Evolutionary conservation across 73 alveolate genomes (phyloP), one percentile per base, ranked within the genome.

Genomic region (Paramecium pentaurelia): DNA sequence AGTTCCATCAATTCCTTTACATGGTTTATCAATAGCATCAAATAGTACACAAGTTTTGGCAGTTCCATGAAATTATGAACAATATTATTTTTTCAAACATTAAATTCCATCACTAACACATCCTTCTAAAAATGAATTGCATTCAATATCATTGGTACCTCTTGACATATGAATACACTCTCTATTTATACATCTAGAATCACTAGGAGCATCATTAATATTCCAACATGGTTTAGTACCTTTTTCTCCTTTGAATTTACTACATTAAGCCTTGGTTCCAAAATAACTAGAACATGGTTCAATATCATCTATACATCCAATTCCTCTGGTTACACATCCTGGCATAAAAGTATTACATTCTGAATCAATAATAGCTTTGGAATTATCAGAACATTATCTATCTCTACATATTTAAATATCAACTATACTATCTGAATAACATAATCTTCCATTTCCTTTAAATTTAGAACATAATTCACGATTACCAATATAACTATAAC

Each of bases 321-420:
- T 28, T 11, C 91, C 91, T 14, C 3, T 80, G n/a, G 28, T 80
- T 0, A 80, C 71, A 80, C 91, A 80, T 6, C 87, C 87, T 73
- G 60, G 60, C 34, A 73, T 12, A 40, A 73, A 73, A 0, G 38
- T 36, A 16, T 22, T 47, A 22, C 91, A 80, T 4, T 80, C 49
- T 6, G 7, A 60, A 80, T 80, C 77, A 27, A 36, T 32, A 3
- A 3, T 47, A 25, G 44, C 49, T 45, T 22, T 47, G 6, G 47
- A 3, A 22, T 34, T 44, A 47, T 80, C 91, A n/a, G 75, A 20
- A 80, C 91, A 80, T 47, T 12, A 9, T 4, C 28, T 12, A 25
- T 80, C 71, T 25, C 75, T 80, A 47, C 91, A 80, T 2, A 42
- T 4, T 4, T 71, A 20, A 22, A 42, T 11, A 11, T 75, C 16